These are phyloP conservation scores for Pythium plurisporium DNA, from an alignment of 352 stramenopile genomes.

Conservation along the genomic window DNA sequence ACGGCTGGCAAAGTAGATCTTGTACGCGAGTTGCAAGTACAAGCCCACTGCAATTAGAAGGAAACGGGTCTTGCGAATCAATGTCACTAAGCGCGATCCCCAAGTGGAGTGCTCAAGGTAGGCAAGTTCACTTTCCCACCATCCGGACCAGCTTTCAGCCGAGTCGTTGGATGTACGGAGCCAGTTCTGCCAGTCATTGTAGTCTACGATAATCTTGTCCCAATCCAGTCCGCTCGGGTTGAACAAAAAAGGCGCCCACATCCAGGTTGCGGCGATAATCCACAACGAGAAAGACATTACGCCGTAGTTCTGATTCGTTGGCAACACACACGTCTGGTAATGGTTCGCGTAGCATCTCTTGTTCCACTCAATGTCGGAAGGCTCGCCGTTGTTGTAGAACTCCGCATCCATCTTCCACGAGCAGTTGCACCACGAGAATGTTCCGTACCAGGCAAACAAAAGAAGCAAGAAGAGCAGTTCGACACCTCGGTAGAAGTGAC, in stretches of 20 bases:
- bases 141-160: constrained; percentile 83
- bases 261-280: constrained; percentile 90
- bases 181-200: constrained; percentile 93
- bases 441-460: constrained; percentile 88
- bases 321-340: constrained; percentile 90
- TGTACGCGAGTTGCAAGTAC: constrained; percentile 49
- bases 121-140: constrained; percentile 80
- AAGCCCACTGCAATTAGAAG: constrained; percentile 45
- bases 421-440: constrained; percentile 91
- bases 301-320: constrained; percentile 96
- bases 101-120: constrained; percentile 79
- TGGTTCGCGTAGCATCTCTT: constrained; percentile 74
- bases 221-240: constrained; percentile 98
- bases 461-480: constrained; percentile 89
- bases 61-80: constrained; percentile 82
- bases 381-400: constrained; percentile 76
- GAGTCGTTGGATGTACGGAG: constrained; percentile 87
- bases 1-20: constrained; percentile 67
- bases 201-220: constrained; percentile 95
- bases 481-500: constrained; percentile 97
- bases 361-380: constrained; percentile 70
- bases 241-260: constrained; percentile 90
- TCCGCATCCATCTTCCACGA: constrained; percentile 65
- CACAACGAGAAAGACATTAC: constrained; percentile 96
- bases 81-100: constrained; percentile 54